phyloP scores from a whole-genome alignment of 2,329 filamentous ascomycete species.

The Lachnellula arida region DNA sequence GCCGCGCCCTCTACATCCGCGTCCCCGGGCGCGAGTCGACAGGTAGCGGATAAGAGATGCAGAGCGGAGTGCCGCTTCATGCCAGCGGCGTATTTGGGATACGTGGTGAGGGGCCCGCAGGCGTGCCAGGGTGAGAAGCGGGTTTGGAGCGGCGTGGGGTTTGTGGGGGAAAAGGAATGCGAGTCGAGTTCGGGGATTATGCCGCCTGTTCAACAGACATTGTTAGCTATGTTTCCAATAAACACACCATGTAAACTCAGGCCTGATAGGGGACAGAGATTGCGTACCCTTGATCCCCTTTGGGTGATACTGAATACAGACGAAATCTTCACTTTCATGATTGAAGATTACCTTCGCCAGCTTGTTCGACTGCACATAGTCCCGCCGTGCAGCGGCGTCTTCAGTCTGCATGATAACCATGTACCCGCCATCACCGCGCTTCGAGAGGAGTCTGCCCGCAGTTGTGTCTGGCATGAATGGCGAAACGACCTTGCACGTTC shows the following conservation, averaged over 20 bases:
- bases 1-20: constrained; percentile 33
- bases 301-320: constrained; percentile 41
- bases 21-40: constrained; percentile 36
- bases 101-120: constrained; percentile 32
- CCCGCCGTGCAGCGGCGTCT: constrained; percentile 34
- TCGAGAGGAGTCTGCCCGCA: constrained; percentile 37
- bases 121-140: constrained; percentile 42
- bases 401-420: constrained; percentile 45
- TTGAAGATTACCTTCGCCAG: constrained; percentile 36
- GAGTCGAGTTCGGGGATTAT: constrained; percentile 21
- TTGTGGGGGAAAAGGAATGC: background rate
- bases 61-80: constrained; percentile 37
- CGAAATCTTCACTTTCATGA: constrained; percentile 32
- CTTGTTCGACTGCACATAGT: constrained; percentile 34
- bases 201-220: constrained; percentile 4
- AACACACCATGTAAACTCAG: background rate
- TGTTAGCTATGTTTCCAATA: background rate
- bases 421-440: constrained; percentile 41
- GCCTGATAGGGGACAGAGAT: background rate
- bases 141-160: constrained; percentile 34
- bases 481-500: constrained; percentile 30
- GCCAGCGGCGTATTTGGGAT: constrained; percentile 31
- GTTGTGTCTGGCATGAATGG: constrained; percentile 36
- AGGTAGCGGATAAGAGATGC: constrained; percentile 32
- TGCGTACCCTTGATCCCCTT: constrained; percentile 32